Evolutionary conservation across 2,329 filamentous ascomycete genomes (phyloP), one percentile per base, ranked within the genome.

Genomic region (Alternaria longipes): DNA sequence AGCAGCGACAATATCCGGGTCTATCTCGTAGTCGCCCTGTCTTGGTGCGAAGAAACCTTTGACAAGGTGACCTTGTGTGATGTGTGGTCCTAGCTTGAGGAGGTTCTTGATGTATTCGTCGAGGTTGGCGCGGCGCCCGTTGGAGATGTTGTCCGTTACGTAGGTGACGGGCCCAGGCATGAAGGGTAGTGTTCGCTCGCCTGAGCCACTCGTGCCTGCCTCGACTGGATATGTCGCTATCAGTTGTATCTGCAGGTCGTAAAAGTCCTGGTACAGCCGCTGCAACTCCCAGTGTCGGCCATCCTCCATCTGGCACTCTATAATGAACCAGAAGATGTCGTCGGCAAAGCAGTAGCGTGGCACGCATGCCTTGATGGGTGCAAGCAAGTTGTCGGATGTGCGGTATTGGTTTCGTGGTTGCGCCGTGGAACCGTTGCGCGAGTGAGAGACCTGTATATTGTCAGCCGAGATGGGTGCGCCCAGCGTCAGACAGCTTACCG

Each of bases 91-190:
- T 78, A 98, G 90, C 36, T 87, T 86, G 8, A 99, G 83, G 22
- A 99, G 84, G 71, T 95, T 94, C 81, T 96, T 96, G 70, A 99
- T 93, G 73, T 99, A 99, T 53, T 94, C 92, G 74, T 99, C 94
- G 40, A 99, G 83, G 75, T 97, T 97, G 77, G 95, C 92, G 60
- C 95, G 88, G 68, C 95, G 89, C 28, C 93, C 94, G 74, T 97
- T 94, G 18, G 94, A 97, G 72, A 99, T 97, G 36, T 92, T 92
- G 75, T 98, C 94, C n/a, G 94, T 99, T 57, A 98, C 94, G 79
- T 97, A 97, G 67, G 94, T 97, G 63, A 99, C 94, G 3, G 95
- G 95, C 6, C 95, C 95, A 9, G 95, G 95, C 95, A 99, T 99
- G 78, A 97, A 98, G 2, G 95, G 95, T 12, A 99, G 81, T 8